These are phyloP conservation scores for Fraxinus sp. DNA, from an alignment of 305 asterid species.

Conservation along the genomic window DNA sequence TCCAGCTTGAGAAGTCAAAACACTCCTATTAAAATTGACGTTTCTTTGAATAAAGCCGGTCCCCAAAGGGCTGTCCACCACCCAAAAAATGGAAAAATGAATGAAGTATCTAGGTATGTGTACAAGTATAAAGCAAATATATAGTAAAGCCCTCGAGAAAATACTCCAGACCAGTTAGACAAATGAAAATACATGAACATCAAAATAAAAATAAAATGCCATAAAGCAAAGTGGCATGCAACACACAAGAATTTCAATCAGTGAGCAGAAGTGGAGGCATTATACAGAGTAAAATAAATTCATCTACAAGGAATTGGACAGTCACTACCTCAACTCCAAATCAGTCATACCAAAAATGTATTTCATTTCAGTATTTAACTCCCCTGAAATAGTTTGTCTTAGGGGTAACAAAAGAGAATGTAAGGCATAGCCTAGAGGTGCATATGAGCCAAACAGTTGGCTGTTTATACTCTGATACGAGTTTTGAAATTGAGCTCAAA, in stretches of 20 bases:
- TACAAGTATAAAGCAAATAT: neutral
- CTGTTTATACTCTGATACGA: neutral
- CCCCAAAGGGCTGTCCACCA: neutral
- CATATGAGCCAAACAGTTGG: neutral
- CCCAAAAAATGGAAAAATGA: neutral
- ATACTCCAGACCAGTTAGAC: constrained; percentile 14
- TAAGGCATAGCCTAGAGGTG: neutral
- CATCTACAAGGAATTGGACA: neutral
- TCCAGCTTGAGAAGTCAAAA: neutral
- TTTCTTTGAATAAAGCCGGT: constrained; percentile 1
- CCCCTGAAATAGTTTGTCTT: neutral
- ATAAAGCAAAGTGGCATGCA: neutral
- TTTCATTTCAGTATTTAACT: neutral
- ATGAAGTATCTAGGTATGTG: neutral
- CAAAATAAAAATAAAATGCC: neutral
- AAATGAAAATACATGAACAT: neutral
- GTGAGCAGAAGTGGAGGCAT: neutral
- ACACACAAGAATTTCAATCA: neutral
- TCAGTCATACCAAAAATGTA: neutral
- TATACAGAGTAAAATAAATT: neutral
- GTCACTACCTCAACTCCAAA: neutral
- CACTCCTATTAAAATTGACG: neutral
- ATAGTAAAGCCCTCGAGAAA: neutral
- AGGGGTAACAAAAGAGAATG: neutral
- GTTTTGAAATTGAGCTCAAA: neutral